Evolutionary conservation across 2,329 filamentous ascomycete genomes (phyloP), one percentile per base, ranked within the genome.

Genomic region (Penicillium carneum): DNA sequence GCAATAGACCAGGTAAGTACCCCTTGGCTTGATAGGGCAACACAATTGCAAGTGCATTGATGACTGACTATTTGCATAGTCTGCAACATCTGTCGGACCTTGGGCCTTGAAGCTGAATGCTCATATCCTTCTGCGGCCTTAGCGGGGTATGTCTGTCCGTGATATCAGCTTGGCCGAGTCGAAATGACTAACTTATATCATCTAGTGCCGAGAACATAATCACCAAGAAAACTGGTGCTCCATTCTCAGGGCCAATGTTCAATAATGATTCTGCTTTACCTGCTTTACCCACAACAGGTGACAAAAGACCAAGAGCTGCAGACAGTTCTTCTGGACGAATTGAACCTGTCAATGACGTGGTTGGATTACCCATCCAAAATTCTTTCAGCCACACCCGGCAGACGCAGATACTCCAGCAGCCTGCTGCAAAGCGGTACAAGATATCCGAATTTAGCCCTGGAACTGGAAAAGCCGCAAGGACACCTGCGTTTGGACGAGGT

Each of bases 161-260:
- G 16, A 26, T 14, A 16, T 47, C 16, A 20, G 43, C 3, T 10
- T 31, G 31, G 16, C 14, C 16, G 3, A 46, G 29, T n/a, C 29
- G 14, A 16, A 46, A 55, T 14, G 7, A 11, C 52, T 55, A 12
- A 55, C 18, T 36, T 16, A 26, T 20, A 18, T 26, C 11, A 31
- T 29, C 2, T 29, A 55, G 52, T n/a, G n/a, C 14, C 20, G 4
- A 8, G 16, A 29, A 36, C 33, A 29, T 4, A 26, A 34, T 29
- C 31, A 55, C 42, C 20, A 4, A 18, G 31, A 55, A 55, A n/a
- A 29, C 18, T 23, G 39, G 39, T 45, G 39, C 39, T n/a, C 39
- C 39, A 20, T 26, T 54, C 18, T 42, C 29, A 34, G 18, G 14
- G 10, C 18, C 29, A 54, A 10, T 45, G 11, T n/a, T 14, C 18